Percentiles rank a stretch among this genome's conserved stretches.
Evolutionary conservation across 1,284 basidiomycete genomes (phyloP).

Genomic region (Trametes hirsuta): DNA sequence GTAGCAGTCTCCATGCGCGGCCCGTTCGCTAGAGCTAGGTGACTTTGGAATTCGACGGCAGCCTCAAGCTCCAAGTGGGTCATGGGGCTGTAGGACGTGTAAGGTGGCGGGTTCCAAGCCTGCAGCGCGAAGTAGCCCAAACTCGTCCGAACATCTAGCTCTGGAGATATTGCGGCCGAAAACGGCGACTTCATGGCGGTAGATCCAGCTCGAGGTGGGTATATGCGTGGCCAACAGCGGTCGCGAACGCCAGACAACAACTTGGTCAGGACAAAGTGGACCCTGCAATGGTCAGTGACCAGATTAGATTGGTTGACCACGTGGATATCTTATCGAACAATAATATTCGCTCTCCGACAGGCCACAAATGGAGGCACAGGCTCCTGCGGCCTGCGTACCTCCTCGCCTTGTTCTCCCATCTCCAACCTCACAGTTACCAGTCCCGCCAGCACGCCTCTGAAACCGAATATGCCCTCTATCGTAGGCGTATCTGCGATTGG

Average conservation of each 20-base stretch:
- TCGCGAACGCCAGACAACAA: not conserved
- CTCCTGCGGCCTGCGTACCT: not conserved
- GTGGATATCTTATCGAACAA: constrained; percentile 8
- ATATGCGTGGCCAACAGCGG: not conserved
- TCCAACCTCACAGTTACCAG: not conserved
- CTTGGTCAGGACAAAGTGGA: too few relatives aligned
- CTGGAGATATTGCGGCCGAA: constrained; percentile 15
- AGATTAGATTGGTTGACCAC: not conserved
- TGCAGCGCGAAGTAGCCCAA: constrained; percentile 18
- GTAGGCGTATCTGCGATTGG: constrained; percentile 13
- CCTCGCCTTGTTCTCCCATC: not conserved
- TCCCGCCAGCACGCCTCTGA: not conserved
- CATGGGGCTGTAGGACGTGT: not conserved
- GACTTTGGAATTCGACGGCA: constrained; percentile 2
- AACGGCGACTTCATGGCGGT: constrained; percentile 16
- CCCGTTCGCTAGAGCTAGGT: not conserved
- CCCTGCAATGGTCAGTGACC: too few relatives aligned
- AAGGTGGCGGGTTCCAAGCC: constrained; percentile 6
- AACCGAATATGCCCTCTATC: not conserved
- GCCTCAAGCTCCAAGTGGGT: not conserved
- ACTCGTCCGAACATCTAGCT: constrained; percentile 3
- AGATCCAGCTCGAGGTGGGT: too few relatives aligned
- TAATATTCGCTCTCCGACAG: not conserved
- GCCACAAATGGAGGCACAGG: not conserved
- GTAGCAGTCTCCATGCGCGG: constrained; percentile 9